Conservation (phyloP, 805 yeast genomes). For the Starmera dryadoides region DNA sequence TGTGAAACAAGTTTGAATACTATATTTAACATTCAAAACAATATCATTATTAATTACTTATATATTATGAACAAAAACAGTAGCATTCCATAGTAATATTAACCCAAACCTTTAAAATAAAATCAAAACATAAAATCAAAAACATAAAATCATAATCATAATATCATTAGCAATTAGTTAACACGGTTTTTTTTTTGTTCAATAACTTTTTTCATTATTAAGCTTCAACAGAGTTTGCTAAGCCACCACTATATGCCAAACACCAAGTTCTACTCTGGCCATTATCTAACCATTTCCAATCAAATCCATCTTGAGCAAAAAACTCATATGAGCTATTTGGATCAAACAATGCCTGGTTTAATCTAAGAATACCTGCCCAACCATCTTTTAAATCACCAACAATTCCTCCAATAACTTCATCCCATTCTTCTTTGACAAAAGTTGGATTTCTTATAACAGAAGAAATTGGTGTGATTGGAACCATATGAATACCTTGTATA, state of each 20-base stretch:
- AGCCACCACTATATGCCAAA: constrained; percentile 51
- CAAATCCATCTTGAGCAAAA: constrained; percentile 28
- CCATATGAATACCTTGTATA: constrained; percentile 75
- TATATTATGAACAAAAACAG: no score
- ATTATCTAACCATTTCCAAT: constrained; percentile 39
- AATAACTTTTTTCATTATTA: no score
- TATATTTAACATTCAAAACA: no score
- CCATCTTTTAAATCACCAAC: constrained; percentile 40
- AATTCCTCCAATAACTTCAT: constrained; percentile 32
- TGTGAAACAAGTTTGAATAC: neutral
- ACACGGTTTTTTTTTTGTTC: no score
- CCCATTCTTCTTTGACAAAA: constrained; percentile 58
- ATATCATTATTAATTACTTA: no score
- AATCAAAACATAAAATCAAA: no score
- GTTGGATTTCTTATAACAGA: constrained; percentile 44
- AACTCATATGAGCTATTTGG: constrained; percentile 33
- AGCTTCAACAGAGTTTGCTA: constrained; percentile 15
- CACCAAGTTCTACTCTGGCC: constrained; percentile 63
- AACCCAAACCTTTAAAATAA: no score
- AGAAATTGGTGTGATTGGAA: constrained; percentile 61
- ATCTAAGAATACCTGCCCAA: constrained; percentile 51
- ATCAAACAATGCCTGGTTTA: constrained; percentile 36
- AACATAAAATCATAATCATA: no score
- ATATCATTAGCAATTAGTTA: no score
- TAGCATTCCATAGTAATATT: no score